phyloP scores from a whole-genome alignment of 768 basidiomycete genomes.

The Amanita pallidorosea region DNA sequence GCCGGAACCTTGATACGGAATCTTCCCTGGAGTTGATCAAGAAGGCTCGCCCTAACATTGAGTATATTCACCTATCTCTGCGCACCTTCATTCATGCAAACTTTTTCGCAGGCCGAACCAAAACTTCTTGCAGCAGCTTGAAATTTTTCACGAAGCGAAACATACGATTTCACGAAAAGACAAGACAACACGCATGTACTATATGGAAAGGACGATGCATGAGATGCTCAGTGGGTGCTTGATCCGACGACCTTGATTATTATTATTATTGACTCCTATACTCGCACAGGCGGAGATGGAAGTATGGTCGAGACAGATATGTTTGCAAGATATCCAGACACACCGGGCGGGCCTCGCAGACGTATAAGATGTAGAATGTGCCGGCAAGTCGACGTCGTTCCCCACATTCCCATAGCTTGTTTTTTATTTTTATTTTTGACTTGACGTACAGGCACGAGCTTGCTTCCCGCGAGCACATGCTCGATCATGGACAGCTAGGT shows the following conservation, averaged over 20 bases:
- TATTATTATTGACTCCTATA: no score
- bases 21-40: constrained; percentile 62
- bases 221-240: constrained; percentile 66
- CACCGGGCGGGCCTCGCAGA: constrained; percentile 39
- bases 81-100: not conserved
- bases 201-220: constrained; percentile 63
- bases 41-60: constrained; percentile 52
- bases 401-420: no score
- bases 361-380: constrained; percentile 91
- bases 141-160: constrained; percentile 64
- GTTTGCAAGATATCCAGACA: constrained; percentile 63
- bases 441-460: constrained; percentile 55
- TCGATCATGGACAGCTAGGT: constrained; percentile 76
- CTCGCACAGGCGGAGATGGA: constrained; percentile 60
- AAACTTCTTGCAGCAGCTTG: constrained; percentile 73
- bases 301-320: constrained; percentile 52
- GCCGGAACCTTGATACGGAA: constrained; percentile 40
- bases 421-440: not conserved
- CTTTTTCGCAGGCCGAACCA: constrained; percentile 60
- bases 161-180: constrained; percentile 59
- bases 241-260: constrained; percentile 8
- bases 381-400: constrained; percentile 33
- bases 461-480: constrained; percentile 88
- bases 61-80: constrained; percentile 35
- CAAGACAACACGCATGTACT: constrained; percentile 70